Conservation (phyloP, 2,329 filamentous ascomycete genomes). For the Trichoderma sp. region DNA sequence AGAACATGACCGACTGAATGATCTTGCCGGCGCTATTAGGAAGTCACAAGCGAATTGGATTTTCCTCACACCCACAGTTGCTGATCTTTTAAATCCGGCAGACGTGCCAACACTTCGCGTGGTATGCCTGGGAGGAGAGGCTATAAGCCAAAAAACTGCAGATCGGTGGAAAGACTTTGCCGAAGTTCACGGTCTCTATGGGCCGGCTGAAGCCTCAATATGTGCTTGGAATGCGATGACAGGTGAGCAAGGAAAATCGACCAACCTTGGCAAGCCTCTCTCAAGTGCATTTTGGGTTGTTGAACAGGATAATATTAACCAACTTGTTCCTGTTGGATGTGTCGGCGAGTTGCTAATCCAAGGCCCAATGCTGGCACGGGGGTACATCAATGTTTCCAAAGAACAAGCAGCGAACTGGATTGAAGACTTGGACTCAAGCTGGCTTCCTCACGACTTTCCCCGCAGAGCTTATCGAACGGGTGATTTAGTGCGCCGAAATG, state of each 20-base stretch:
- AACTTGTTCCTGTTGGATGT: constrained; percentile 31
- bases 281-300: constrained; percentile 33
- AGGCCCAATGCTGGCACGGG: constrained; percentile 32
- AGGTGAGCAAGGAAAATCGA: constrained; percentile 10
- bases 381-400: constrained; percentile 26
- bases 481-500: constrained; percentile 12
- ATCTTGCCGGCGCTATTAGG: constrained; percentile 28
- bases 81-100: constrained; percentile 21
- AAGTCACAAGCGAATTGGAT: constrained; percentile 17
- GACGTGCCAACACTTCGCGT: constrained; percentile 19
- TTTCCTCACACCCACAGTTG: constrained; percentile 32
- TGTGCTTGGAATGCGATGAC: constrained; percentile 23
- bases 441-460: neutral
- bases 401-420: constrained; percentile 25
- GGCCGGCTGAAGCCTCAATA: constrained; percentile 26
- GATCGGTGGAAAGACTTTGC: constrained; percentile 15
- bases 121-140: constrained; percentile 24
- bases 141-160: constrained; percentile 17
- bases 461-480: constrained; percentile 17
- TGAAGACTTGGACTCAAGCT: neutral
- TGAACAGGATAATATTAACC: constrained; percentile 25
- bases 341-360: constrained; percentile 34
- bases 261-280: constrained; percentile 27
- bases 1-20: constrained; percentile 29
- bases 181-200: constrained; percentile 19